These are phyloP conservation scores for Pythium myriotylum DNA, from an alignment of 352 stramenopile genomes.

Conservation along the genomic window DNA sequence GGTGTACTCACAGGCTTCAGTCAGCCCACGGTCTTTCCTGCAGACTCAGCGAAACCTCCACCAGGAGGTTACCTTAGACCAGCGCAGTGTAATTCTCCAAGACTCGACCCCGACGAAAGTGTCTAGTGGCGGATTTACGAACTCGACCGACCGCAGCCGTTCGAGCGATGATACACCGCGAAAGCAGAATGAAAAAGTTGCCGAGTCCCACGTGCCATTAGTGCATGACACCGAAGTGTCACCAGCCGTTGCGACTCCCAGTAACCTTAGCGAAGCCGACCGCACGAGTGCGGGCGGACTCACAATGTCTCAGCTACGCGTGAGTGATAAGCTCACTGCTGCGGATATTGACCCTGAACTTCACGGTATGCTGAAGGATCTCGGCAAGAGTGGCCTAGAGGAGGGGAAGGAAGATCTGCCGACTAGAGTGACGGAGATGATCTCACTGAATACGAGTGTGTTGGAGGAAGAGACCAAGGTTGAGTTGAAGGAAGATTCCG, in stretches of 20 bases:
- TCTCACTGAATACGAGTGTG: slow-evolving; percentile 19
- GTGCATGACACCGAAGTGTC: not conserved
- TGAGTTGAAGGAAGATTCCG: not conserved
- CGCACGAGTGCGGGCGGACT: slow-evolving; percentile 16
- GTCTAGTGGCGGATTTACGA: not conserved
- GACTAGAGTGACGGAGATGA: slow-evolving; percentile 30
- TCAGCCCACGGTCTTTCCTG: not conserved
- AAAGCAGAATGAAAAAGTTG: not conserved
- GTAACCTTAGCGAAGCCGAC: slow-evolving; percentile 1
- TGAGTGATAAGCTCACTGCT: slow-evolving; percentile 21
- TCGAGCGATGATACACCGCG: not conserved
- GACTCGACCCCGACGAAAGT: not conserved
- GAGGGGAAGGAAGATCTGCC: slow-evolving; percentile 11
- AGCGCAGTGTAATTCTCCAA: not conserved
- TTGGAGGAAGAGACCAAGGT: slow-evolving; percentile 11
- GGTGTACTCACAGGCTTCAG: not conserved
- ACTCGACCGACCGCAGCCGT: not conserved
- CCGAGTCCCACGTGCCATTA: not conserved
- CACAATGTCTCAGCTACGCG: slow-evolving; percentile 28
- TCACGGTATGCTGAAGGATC: slow-evolving; percentile 20
- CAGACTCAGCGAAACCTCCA: not conserved
- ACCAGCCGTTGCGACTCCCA: not conserved
- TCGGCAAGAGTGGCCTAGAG: slow-evolving; percentile 2
- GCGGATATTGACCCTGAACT: slow-evolving; percentile 8
- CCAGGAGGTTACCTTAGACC: not conserved